phyloP scores from a whole-genome alignment of 2,329 filamentous ascomycete species.

The Verticillium isaacii region DNA sequence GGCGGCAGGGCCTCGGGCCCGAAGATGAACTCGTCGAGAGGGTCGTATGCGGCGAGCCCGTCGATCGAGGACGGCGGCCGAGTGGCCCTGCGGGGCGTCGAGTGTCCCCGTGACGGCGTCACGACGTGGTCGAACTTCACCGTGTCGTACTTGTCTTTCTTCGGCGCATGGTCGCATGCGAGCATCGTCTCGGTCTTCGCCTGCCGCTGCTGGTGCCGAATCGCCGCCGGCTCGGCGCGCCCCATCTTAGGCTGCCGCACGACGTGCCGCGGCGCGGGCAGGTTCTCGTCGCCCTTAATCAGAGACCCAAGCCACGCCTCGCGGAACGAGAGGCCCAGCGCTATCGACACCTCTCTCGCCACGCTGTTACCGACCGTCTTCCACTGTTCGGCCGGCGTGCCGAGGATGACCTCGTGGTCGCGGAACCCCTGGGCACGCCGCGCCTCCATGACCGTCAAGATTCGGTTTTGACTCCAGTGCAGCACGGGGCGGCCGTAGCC shows the following conservation, averaged over 20 bases:
- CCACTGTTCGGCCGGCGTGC: conserved; percentile 49
- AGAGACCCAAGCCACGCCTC: conserved; percentile 47
- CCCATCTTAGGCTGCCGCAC: background rate
- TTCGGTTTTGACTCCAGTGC: conserved; percentile 63
- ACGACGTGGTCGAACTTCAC: background rate
- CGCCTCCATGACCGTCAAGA: conserved; percentile 61
- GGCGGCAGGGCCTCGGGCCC: background rate
- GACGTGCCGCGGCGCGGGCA: background rate
- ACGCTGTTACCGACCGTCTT: conserved; percentile 75
- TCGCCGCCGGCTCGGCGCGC: background rate
- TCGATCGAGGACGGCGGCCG: background rate
- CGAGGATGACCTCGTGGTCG: conserved; percentile 67
- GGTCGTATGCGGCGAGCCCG: background rate
- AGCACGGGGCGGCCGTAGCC: conserved; percentile 47
- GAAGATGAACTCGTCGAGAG: background rate
- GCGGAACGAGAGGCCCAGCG: conserved; percentile 59
- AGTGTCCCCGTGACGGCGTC: background rate
- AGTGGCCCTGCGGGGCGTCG: background rate
- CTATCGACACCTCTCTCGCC: conserved; percentile 61
- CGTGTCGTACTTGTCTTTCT: background rate
- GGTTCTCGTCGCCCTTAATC: conserved; percentile 8
- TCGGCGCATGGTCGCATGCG: background rate
- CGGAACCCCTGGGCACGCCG: conserved; percentile 65
- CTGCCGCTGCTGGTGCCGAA: background rate
- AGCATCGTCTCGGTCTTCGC: background rate